Evolutionary conservation across 495 filamentous ascomycete species (phyloP).

Genomic region (Oidiodendron maius): DNA sequence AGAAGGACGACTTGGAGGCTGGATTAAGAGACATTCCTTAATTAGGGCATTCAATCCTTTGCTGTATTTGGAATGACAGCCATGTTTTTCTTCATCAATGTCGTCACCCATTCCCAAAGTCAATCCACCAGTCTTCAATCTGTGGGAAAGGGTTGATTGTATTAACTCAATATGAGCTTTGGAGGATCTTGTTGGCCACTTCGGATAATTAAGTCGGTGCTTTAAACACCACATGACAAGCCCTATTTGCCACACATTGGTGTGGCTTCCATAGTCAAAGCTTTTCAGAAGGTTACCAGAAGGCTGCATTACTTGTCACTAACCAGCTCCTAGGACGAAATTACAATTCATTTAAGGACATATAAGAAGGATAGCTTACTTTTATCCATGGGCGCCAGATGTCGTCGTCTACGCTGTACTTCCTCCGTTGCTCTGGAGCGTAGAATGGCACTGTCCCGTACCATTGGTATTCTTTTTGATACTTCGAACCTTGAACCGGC

Average conservation of each 20-base stretch:
- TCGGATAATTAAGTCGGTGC: not conserved
- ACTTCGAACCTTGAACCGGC: not conserved
- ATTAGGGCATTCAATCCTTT: not conserved
- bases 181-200: not conserved
- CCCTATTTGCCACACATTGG: not conserved
- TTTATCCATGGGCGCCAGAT: not conserved
- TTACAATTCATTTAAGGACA: no score
- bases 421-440: not conserved
- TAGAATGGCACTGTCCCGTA: not conserved
- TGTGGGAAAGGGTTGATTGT: not conserved
- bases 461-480: not conserved
- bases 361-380: no score
- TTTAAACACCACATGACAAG: not conserved
- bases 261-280: not conserved
- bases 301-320: no score
- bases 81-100: not conserved
- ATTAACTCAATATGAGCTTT: not conserved
- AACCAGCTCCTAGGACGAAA: no score
- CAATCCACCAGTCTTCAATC: not conserved
- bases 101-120: not conserved
- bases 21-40: not conserved
- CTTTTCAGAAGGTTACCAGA: no score
- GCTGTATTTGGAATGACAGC: not conserved
- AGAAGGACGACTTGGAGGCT: not conserved
- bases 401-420: not conserved